These are phyloP conservation scores for Tricholoma saponaceum DNA, from an alignment of 768 basidiomycete genomes.

Conservation along the genomic window DNA sequence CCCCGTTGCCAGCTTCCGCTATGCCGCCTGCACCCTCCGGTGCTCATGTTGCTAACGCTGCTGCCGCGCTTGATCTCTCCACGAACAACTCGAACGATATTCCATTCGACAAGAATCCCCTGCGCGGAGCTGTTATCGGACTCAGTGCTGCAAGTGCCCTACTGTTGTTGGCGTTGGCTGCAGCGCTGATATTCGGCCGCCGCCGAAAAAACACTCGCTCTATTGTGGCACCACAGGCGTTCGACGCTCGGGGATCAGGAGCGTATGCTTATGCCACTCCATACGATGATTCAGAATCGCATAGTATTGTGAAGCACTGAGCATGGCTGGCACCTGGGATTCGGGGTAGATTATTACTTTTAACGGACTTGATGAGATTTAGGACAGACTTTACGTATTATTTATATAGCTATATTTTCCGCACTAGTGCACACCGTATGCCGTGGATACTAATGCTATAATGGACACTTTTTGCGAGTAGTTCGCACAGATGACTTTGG, in stretches of 20 bases:
- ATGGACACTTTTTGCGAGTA: too few species aligned
- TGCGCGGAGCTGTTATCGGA: background rate
- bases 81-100: background rate
- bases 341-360: background rate
- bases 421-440: too few species aligned
- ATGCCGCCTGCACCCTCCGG: background rate
- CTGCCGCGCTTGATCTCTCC: background rate
- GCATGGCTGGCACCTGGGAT: background rate
- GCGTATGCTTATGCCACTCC: background rate
- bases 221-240: background rate
- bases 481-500: too few species aligned
- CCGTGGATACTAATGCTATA: too few species aligned
- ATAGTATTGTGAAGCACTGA: background rate
- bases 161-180: background rate
- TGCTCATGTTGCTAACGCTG: background rate
- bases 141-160: background rate
- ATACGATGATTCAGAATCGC: background rate
- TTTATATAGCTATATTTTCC: too few species aligned
- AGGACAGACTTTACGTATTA: too few species aligned
- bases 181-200: background rate
- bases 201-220: background rate
- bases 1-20: background rate
- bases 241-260: background rate
- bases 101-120: background rate
- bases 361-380: background rate